Conservation (phyloP, 257 asterid genomes). For the Solanum ahanhuiri region DNA sequence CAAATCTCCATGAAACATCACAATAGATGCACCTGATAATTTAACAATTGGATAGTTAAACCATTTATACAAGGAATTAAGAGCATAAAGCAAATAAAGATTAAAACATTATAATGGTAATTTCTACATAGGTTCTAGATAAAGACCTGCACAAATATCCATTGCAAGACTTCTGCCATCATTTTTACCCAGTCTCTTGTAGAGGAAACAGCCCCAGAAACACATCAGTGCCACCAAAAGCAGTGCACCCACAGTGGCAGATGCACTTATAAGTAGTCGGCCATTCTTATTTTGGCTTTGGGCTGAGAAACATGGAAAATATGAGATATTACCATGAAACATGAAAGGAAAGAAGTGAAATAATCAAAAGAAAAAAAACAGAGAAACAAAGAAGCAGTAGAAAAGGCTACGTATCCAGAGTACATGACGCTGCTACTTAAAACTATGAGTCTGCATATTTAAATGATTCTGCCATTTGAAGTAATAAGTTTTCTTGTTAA, state of each 20-base stretch:
- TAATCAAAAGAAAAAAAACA: not conserved
- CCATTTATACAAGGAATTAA: not conserved
- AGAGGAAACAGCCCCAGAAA: slow-evolving; percentile 88
- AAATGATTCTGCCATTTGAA: not conserved
- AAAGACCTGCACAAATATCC: slow-evolving; percentile 72
- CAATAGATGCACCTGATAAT: slow-evolving; percentile 83
- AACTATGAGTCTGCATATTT: not conserved
- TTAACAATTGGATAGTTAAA: not conserved
- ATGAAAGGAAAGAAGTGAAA: not conserved
- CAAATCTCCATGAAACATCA: slow-evolving; percentile 91
- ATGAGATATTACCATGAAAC: not conserved
- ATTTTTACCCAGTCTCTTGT: slow-evolving; percentile 72
- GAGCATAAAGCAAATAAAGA: not conserved
- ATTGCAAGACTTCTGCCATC: slow-evolving; percentile 65
- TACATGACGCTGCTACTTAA: not conserved
- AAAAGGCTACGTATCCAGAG: not conserved
- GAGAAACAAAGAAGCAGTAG: not conserved
- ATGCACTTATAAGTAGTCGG: slow-evolving; percentile 75
- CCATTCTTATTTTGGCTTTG: slow-evolving; percentile 58
- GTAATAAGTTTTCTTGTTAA: not conserved
- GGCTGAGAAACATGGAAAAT: slow-evolving; percentile 26
- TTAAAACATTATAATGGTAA: not conserved
- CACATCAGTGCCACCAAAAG: slow-evolving; percentile 93
- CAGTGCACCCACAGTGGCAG: slow-evolving; percentile 89
- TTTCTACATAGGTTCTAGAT: slow-evolving; percentile 20